Base-by-base conservation (phyloP, 192 early-diverging fungal species). In the Chytriomyces sp. region DNA sequence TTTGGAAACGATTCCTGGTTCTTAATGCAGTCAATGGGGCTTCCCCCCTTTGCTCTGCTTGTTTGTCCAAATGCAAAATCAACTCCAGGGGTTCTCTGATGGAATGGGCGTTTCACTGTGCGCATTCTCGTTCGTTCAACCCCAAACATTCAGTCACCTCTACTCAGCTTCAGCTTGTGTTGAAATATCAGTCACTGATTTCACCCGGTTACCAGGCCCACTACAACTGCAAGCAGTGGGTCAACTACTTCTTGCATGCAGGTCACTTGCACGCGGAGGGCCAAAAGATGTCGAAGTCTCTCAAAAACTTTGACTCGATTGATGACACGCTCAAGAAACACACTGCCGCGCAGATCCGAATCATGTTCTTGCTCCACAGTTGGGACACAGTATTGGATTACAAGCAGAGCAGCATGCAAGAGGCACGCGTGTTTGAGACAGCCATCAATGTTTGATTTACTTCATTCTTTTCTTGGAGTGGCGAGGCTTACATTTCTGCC, bases 251-350 rank as follows among this genome's bases (percentile, higher is more conserved):
- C 84, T 74, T 96, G 73, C 97, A 99, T 81, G 86, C 92, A 32
- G 97, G 97, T 32, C 97, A 98, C 78, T 84, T 97, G 73, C 90
- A 97, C 74, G 90, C 96, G 41, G 93, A 96, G 72, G 94, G 94
- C 37, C 90, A 88, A 73, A 99, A 99, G 83, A 99, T 99, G 97
- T 94, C 92, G 65, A 99, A 99, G 85, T 92, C 90, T 72, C 82
- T 99, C 39, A 99, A 99, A 81, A 99, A 99, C 83, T 99, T 97
- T 84, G 89, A 94, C 66, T 87, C 92, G n/a, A 94, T 99, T 62
- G 82, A 92, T 78, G 78, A 98, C 75, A 93, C 94, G 6, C 85
- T 99, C 57, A 67, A 89, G 44, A 89, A 88, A 70, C 86, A 92
- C 79, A 85, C 91, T 25, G 81, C 93, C 19, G 85, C 92, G 37